These are phyloP conservation scores for Morella rubra DNA, from an alignment of 306 rosid species.

Conservation along the genomic window DNA sequence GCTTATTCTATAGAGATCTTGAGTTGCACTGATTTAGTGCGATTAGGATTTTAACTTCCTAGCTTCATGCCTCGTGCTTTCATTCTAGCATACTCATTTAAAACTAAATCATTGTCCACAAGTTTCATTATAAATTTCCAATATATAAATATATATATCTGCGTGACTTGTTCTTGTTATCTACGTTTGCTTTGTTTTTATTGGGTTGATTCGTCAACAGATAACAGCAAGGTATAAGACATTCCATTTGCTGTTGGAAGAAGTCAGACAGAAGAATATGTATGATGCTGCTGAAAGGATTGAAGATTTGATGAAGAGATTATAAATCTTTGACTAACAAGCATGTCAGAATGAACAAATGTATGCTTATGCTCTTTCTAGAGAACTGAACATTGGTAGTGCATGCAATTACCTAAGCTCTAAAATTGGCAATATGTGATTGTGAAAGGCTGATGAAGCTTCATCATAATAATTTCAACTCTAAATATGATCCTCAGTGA, in stretches of 20 bases:
- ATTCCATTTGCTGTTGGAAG: slow-evolving; percentile 69
- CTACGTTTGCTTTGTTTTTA: too few species aligned
- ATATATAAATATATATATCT: too few species aligned
- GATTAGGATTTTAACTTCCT: too few species aligned
- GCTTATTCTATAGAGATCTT: too few species aligned
- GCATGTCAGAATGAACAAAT: neutral
- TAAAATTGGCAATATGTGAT: too few species aligned
- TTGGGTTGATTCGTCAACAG: slow-evolving; percentile 67
- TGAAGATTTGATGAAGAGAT: slow-evolving; percentile 65
- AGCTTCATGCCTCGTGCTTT: too few species aligned
- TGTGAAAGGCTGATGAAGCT: neutral
- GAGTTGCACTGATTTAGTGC: too few species aligned
- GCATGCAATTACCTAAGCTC: neutral
- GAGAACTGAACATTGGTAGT: neutral
- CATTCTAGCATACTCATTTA: too few species aligned
- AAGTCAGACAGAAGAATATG: slow-evolving; percentile 61
- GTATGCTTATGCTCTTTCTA: neutral
- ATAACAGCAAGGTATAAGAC: slow-evolving; percentile 64
- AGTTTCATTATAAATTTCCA: too few species aligned
- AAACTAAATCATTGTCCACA: too few species aligned
- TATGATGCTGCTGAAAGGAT: slow-evolving; percentile 60
- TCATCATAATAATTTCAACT: neutral
- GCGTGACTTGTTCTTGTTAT: too few species aligned
- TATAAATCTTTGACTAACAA: slow-evolving; percentile 21
- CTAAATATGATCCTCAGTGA: neutral